Evolutionary conservation across 352 stramenopile species (phyloP).

Genomic region (Pythium aristosporum): DNA sequence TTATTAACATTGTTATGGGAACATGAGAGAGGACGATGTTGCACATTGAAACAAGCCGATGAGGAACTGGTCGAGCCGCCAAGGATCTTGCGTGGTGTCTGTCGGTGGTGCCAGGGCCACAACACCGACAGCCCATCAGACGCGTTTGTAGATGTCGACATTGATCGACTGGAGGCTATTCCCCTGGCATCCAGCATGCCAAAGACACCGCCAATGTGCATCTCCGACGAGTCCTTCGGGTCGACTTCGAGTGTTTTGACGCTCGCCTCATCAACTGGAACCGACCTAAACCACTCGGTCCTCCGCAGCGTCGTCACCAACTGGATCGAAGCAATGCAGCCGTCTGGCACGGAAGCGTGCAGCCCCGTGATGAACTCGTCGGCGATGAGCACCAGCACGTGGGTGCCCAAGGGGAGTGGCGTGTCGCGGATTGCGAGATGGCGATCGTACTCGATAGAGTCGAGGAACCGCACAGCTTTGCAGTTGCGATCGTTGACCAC

Average conservation of each 20-base stretch:
- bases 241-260: background rate
- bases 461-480: background rate
- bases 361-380: slow-evolving; percentile 1
- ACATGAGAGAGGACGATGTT: no score
- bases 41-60: no score
- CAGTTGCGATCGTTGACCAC: background rate
- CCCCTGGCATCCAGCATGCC: background rate
- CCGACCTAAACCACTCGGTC: slow-evolving; percentile 7
- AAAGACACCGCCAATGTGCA: slow-evolving; percentile 6
- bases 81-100: no score
- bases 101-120: no score
- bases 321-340: slow-evolving; percentile 1
- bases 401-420: background rate
- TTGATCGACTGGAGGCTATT: background rate
- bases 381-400: background rate
- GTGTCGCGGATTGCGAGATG: background rate
- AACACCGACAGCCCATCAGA: no score
- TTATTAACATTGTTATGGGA: background rate
- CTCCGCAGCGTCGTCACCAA: slow-evolving; percentile 3
- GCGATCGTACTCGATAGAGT: background rate
- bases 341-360: background rate
- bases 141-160: no score
- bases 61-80: no score
- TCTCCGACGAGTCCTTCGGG: background rate
- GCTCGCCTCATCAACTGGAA: background rate